phyloP scores from a whole-genome alignment of 805 yeast species.

The Wickerhamiella qilinensis region DNA sequence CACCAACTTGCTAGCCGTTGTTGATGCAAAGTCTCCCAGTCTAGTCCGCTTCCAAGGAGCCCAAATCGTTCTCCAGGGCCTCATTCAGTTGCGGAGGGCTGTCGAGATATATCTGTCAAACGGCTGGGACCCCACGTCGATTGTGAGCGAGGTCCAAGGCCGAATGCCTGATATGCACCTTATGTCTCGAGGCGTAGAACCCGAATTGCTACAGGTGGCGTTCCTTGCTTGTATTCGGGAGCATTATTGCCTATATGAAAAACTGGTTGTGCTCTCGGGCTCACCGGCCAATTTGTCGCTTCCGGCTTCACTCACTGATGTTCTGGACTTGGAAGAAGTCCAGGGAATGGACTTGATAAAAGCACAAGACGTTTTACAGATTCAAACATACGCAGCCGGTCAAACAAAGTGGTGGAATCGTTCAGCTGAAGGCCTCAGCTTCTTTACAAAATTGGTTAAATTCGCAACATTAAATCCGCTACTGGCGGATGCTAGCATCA shows the following conservation, averaged over 20 bases:
- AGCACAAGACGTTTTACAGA: constrained; percentile 33
- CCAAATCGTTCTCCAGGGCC: constrained; percentile 38
- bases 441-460: constrained; percentile 51
- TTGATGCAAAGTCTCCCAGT: background rate
- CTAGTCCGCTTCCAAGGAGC: constrained; percentile 48
- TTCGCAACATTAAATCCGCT: constrained; percentile 26
- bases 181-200: constrained; percentile 6
- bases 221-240: constrained; percentile 5
- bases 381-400: constrained; percentile 36
- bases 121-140: constrained; percentile 27
- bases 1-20: background rate
- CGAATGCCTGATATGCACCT: constrained; percentile 21
- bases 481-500: constrained; percentile 29
- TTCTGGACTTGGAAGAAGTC: constrained; percentile 8
- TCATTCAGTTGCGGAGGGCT: constrained; percentile 37
- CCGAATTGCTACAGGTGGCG: constrained; percentile 8
- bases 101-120: constrained; percentile 23
- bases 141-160: constrained; percentile 23
- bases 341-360: constrained; percentile 14
- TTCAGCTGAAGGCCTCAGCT: constrained; percentile 30
- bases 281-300: background rate
- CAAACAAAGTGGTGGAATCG: constrained; percentile 72
- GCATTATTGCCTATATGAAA: constrained; percentile 2
- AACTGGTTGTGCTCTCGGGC: background rate
- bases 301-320: constrained; percentile 1